A percentile compares a stretch with the other conserved stretches of the same genome.
Conservation (phyloP, 1,139 yeast genomes). For the Hemisphaericaspora xylofermentans region DNA sequence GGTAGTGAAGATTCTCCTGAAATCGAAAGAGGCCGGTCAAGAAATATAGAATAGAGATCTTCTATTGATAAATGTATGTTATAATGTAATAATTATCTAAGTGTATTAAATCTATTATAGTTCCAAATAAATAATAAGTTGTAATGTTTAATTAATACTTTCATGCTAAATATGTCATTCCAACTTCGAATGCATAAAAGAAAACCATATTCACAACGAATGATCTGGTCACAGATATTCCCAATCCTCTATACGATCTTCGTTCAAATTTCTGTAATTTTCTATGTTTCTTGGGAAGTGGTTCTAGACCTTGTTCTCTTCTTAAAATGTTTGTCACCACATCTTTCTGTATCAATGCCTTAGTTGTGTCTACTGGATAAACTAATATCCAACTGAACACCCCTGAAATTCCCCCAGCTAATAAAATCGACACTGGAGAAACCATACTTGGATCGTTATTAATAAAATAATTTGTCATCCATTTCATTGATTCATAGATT, state of each 20-base stretch:
- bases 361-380: constrained; percentile 79
- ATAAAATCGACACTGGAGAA: constrained; percentile 35
- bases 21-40: constrained; percentile 14
- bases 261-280: constrained; percentile 37
- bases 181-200: constrained; percentile 67
- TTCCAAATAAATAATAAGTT: not conserved
- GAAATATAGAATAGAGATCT: constrained; percentile 3
- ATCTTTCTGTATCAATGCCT: constrained; percentile 73
- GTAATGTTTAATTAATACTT: not conserved
- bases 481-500: constrained; percentile 69
- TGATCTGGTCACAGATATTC: constrained; percentile 70
- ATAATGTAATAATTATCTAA: constrained; percentile 1
- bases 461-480: constrained; percentile 37
- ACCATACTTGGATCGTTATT: constrained; percentile 28
- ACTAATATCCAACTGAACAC: constrained; percentile 69
- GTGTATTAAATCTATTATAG: not conserved
- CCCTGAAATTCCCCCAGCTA: constrained; percentile 84
- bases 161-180: constrained; percentile 48
- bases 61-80: not conserved
- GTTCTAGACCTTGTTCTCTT: constrained; percentile 42
- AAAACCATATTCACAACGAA: constrained; percentile 74
- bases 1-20: constrained; percentile 7
- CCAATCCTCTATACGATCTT: constrained; percentile 71
- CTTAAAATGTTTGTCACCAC: constrained; percentile 65
- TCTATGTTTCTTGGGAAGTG: constrained; percentile 31